Evolutionary conservation across 176 grass and related monocot species (phyloP).

Genomic region (Musa schizocarpa): DNA sequence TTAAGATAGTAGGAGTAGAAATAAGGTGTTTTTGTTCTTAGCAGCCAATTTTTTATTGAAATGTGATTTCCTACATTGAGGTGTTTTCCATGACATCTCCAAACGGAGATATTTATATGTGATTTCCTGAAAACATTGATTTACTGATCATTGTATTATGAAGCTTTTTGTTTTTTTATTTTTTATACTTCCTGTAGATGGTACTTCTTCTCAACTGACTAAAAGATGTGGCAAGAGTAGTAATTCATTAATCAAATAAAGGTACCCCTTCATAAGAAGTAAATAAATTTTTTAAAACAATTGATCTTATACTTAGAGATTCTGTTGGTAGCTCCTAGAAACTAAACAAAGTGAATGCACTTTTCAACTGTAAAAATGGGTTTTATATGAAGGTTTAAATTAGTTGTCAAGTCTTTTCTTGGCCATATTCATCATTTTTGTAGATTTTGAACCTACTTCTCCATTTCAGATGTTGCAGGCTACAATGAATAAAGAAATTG

Average conservation of each 20-base stretch:
- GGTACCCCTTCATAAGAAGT: neutral
- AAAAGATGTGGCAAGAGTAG: neutral
- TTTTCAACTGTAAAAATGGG: neutral
- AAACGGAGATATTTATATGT: neutral
- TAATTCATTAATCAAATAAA: neutral
- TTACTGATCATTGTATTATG: neutral
- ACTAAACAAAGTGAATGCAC: neutral
- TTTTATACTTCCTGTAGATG: neutral
- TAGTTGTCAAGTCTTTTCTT: neutral
- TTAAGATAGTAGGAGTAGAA: no score
- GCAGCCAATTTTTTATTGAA: no score
- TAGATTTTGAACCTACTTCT: neutral
- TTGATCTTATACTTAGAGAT: neutral
- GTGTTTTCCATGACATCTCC: neutral
- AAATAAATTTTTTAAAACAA: neutral
- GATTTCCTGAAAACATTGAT: neutral
- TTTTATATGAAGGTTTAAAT: neutral
- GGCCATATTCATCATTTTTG: neutral
- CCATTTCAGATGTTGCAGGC: constrained; percentile 7
- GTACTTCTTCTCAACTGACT: neutral
- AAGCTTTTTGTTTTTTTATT: neutral
- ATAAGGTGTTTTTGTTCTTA: no score
- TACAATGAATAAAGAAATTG: constrained; percentile 13
- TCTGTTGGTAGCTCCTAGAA: neutral
- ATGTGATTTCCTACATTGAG: neutral